Evolutionary conservation across 768 basidiomycete genomes (phyloP).

Genomic region (Phanerochaete sordida): DNA sequence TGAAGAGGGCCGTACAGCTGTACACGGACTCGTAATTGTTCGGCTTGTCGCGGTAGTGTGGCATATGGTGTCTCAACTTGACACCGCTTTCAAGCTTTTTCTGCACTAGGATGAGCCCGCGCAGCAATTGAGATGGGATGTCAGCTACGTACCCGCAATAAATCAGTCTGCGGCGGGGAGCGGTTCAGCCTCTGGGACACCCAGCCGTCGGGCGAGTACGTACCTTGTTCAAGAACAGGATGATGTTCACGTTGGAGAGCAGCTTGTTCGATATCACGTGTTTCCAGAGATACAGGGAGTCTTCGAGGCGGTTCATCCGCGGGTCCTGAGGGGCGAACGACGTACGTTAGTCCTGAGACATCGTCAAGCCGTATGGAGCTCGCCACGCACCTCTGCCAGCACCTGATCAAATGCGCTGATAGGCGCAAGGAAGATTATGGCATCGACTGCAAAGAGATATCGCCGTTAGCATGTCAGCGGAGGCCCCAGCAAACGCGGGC

Average conservation of each 20-base stretch:
- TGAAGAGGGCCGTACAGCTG: slow-evolving; percentile 51
- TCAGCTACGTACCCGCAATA: slow-evolving; percentile 51
- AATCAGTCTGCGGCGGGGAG: slow-evolving; percentile 47
- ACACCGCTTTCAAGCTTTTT: slow-evolving; percentile 77
- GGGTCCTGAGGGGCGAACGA: slow-evolving; percentile 55
- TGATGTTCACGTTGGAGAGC: slow-evolving; percentile 69
- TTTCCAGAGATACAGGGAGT: slow-evolving; percentile 76
- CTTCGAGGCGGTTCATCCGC: slow-evolving; percentile 72
- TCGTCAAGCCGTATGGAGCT: too few relatives aligned
- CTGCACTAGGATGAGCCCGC: slow-evolving; percentile 29
- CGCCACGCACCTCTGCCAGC: slow-evolving; percentile 57
- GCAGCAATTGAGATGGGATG: not conserved
- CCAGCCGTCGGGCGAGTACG: slow-evolving; percentile 32
- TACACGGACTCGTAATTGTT: slow-evolving; percentile 79
- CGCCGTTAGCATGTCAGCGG: not conserved
- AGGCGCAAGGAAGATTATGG: slow-evolving; percentile 85
- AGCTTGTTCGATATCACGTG: slow-evolving; percentile 61
- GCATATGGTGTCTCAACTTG: slow-evolving; percentile 63
- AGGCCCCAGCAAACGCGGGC: not conserved
- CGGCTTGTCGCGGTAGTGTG: slow-evolving; percentile 66
- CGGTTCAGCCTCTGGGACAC: slow-evolving; percentile 52
- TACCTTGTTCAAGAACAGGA: slow-evolving; percentile 71
- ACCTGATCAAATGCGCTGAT: slow-evolving; percentile 88
- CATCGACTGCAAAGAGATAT: slow-evolving; percentile 51
- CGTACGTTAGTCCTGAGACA: slow-evolving; percentile 9